Conservation (phyloP, 2,329 filamentous ascomycete species). For the Alternaria consortialis region DNA sequence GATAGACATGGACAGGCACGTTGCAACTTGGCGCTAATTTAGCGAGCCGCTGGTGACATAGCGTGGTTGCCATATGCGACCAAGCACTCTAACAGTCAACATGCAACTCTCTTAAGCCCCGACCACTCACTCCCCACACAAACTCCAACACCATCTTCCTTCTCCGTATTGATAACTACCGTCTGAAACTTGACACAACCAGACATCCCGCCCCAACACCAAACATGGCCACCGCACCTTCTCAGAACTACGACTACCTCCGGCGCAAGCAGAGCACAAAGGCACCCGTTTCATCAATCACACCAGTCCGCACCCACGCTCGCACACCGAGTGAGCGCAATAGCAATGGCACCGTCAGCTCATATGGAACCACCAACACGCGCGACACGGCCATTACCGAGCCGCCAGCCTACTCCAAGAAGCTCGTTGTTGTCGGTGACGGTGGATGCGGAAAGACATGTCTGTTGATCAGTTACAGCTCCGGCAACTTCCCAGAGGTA, state of each 20-base stretch:
- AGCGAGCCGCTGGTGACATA: constrained; percentile 18
- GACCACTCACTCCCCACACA: constrained; percentile 22
- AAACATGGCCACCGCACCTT: constrained; percentile 41
- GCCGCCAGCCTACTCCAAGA: constrained; percentile 94
- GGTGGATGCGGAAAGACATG: constrained; percentile 99
- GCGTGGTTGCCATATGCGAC: constrained; percentile 31
- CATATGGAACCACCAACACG: constrained; percentile 77
- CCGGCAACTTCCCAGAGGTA: constrained; percentile 99
- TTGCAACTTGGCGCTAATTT: constrained; percentile 11
- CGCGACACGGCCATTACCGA: constrained; percentile 88
- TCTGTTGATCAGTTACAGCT: constrained; percentile 96
- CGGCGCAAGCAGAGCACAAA: constrained; percentile 64
- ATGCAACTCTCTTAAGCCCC: constrained; percentile 26
- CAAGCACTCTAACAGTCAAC: constrained; percentile 28
- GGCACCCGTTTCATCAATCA: constrained; percentile 46
- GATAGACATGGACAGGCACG: constrained; percentile 12
- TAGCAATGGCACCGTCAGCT: constrained; percentile 91
- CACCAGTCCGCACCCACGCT: constrained; percentile 53
- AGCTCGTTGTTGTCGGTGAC: constrained; percentile 98
- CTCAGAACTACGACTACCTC: constrained; percentile 64
- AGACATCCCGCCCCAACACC: neutral
- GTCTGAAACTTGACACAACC: constrained; percentile 9
- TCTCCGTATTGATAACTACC: constrained; percentile 40
- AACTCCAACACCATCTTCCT: constrained; percentile 24
- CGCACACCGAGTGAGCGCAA: constrained; percentile 69